Conservation (phyloP, 23 red algal genomes). For the Cyanidioschyzon merolae region DNA sequence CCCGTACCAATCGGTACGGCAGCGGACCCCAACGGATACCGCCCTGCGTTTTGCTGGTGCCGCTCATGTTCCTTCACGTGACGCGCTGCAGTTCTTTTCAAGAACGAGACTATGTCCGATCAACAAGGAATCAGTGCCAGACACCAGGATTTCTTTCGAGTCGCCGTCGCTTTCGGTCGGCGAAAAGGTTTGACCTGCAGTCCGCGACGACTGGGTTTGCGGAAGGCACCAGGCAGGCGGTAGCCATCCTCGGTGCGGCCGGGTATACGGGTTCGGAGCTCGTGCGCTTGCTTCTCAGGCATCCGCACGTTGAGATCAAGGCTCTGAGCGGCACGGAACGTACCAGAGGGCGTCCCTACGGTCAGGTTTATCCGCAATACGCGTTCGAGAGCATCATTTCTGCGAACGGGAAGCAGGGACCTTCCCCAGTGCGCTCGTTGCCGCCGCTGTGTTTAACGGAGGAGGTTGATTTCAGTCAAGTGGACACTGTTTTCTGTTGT, state of each 20-base stretch:
- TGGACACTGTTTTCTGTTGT: constrained; percentile 85
- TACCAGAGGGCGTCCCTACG: constrained; percentile 43
- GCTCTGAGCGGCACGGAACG: constrained; percentile 49
- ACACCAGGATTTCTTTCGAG: too few relatives aligned
- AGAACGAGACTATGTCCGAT: too few relatives aligned
- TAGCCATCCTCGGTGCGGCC: constrained; percentile 85
- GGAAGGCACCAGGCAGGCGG: constrained; percentile 11
- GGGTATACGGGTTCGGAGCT: constrained; percentile 93
- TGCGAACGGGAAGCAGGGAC: not conserved
- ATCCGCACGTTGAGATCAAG: constrained; percentile 37
- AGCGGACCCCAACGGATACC: too few relatives aligned
- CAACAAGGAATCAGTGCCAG: too few relatives aligned
- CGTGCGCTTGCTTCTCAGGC: constrained; percentile 51
- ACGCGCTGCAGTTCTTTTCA: too few relatives aligned
- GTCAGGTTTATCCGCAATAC: constrained; percentile 73
- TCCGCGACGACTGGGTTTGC: not conserved
- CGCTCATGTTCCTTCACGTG: too few relatives aligned
- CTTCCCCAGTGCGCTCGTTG: constrained; percentile 1
- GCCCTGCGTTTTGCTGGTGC: too few relatives aligned
- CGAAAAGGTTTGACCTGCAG: too few relatives aligned
- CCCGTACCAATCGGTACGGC: too few relatives aligned
- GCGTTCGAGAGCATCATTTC: constrained; percentile 31
- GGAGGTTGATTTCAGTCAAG: constrained; percentile 17
- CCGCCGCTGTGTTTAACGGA: constrained; percentile 30
- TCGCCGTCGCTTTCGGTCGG: too few relatives aligned